Conservation (phyloP, 2,329 filamentous ascomycete species). For the Fonsecaea pedrosoi region DNA sequence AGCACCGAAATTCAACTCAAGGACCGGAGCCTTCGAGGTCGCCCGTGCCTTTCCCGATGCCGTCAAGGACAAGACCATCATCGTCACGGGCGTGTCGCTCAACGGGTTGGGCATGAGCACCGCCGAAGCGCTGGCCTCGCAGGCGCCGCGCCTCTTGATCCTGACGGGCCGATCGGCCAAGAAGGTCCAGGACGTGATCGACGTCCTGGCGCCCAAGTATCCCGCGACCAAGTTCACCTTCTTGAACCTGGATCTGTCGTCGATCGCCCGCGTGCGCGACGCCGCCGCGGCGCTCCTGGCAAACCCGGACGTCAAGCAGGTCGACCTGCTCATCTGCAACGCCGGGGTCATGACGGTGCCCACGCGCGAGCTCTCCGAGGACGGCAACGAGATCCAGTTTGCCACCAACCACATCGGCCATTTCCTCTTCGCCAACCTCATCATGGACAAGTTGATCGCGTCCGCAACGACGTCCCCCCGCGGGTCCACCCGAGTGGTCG, state of each 20-base stretch:
- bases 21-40: no score
- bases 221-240: constrained; percentile 40
- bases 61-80: no score
- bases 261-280: constrained; percentile 42
- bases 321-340: constrained; percentile 54
- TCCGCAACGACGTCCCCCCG: constrained; percentile 27
- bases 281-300: constrained; percentile 44
- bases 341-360: constrained; percentile 49
- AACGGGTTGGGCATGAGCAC: no score
- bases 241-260: constrained; percentile 47
- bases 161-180: constrained; percentile 47
- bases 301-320: constrained; percentile 36
- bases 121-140: constrained; percentile 34
- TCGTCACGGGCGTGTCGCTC: no score
- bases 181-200: constrained; percentile 45
- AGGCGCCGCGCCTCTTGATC: constrained; percentile 47
- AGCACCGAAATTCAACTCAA: no score
- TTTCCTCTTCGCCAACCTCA: constrained; percentile 49
- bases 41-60: no score
- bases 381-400: constrained; percentile 50
- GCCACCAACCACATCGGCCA: constrained; percentile 48
- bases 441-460: constrained; percentile 46
- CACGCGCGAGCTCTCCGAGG: constrained; percentile 37
- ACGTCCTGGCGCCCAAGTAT: constrained; percentile 34
- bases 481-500: constrained; percentile 39